Evolutionary conservation across 225 moss, liverwort and hornwort genomes (phyloP), one percentile per base, ranked within the genome.

Genomic region (Marchantia paleacea): DNA sequence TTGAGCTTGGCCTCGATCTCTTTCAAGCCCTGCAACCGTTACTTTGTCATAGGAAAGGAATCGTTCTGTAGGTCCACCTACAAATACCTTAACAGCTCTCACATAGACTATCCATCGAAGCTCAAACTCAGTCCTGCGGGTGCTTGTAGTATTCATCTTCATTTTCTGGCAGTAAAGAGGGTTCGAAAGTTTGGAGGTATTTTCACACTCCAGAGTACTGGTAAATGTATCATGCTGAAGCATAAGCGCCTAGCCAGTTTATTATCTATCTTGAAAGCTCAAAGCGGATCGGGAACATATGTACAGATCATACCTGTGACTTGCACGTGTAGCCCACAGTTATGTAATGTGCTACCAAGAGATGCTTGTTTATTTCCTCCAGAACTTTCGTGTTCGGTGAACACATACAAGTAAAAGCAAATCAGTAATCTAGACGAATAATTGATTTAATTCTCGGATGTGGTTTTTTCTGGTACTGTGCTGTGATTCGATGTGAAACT

Each of bases 1-100:
- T 89, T 90, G 47, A 99, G 79, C 81, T 94, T 99, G 31, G 92
- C 90, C 77, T 92, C 88, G 80, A 99, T 92, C 75, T 82, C 99
- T 80, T 87, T 83, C 82, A 99, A 75, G 55, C 85, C 91, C 99
- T 99, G 78, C 73, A 81, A 77, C 57, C 70, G 39, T 39, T 39
- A 76, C 18, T 16, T 66, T 55, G 53, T 50, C 25, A 28, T 25
- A 28, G 22, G 51, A 52, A 72, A 4, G 2, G 0, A 62, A 24
- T 24, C 19, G 31, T 18, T 22, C 9, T 48, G 70, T 49, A 58
- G 16, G 58, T 58, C 58, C 20, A 58, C 10, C 5, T 14, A 58
- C 58, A 58, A 3, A 58, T 70, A 20, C 47, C 31, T 47, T 14
- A 3, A 13, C 25, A 39, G n/a, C 8, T 6, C 2, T 50, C 39